phyloP scores from a whole-genome alignment of 2,329 filamentous ascomycete species.

The Penicillium palitans region DNA sequence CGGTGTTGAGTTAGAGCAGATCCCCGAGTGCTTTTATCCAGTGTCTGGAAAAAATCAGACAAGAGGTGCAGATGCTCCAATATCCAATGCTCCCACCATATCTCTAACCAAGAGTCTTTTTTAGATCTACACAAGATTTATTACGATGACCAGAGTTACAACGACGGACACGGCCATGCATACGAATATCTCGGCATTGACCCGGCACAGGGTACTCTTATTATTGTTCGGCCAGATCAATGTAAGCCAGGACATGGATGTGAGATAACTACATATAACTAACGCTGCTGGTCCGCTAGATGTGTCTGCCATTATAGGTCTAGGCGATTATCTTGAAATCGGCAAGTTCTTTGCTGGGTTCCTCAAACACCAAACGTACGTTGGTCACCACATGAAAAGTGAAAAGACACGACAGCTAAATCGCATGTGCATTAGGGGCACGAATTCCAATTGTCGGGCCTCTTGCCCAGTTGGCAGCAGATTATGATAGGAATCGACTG shows the following conservation, averaged over 20 bases:
- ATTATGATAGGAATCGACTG: neutral
- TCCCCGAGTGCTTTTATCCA: constrained; percentile 59
- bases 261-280: neutral
- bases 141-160: constrained; percentile 57
- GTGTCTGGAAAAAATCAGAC: constrained; percentile 57
- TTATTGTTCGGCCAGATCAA: constrained; percentile 63
- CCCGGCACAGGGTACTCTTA: constrained; percentile 47
- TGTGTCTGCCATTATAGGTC: constrained; percentile 40
- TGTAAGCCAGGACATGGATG: constrained; percentile 43
- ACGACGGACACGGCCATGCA: constrained; percentile 57
- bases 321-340: constrained; percentile 36
- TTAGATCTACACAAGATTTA: constrained; percentile 61
- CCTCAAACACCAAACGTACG: constrained; percentile 25
- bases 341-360: constrained; percentile 41
- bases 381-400: neutral
- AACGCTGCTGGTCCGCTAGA: constrained; percentile 27
- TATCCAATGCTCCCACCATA: neutral
- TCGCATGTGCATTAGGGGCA: neutral
- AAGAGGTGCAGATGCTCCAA: constrained; percentile 46
- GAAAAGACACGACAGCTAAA: neutral
- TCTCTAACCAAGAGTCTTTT: neutral
- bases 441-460: neutral
- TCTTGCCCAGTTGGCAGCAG: neutral
- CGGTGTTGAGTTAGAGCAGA: constrained; percentile 53
- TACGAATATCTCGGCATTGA: constrained; percentile 59